phyloP scores from a whole-genome alignment of 176 grass and related monocot species.

The Hordeum vulgare region DNA sequence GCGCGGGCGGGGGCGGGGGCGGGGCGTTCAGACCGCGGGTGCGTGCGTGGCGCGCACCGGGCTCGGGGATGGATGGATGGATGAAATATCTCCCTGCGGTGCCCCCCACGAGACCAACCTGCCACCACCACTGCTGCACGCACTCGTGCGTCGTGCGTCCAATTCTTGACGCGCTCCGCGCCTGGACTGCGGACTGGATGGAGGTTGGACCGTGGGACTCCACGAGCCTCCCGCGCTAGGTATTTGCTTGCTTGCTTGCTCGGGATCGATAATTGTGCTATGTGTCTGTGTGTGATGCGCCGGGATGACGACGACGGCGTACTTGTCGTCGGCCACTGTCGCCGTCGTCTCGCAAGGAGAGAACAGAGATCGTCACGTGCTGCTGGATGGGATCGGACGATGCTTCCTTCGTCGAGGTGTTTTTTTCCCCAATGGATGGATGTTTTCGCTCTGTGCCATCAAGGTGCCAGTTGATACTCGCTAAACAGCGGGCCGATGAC shows the following conservation, averaged over 20 bases:
- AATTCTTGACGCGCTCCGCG: background rate
- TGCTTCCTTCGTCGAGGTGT: background rate
- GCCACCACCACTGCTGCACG: background rate
- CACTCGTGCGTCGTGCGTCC: background rate
- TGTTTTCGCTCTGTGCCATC: background rate
- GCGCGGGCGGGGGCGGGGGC: background rate
- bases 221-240: background rate
- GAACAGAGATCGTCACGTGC: too few relatives aligned
- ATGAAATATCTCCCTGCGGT: background rate
- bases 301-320: background rate
- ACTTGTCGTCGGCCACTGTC: background rate
- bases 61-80: background rate
- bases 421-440: background rate
- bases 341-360: background rate
- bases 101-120: background rate
- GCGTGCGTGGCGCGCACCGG: background rate
- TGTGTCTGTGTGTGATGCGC: background rate
- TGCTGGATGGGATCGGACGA: too few relatives aligned
- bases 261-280: background rate
- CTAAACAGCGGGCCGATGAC: background rate
- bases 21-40: slow-evolving; percentile 20
- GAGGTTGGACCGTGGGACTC: background rate
- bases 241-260: background rate
- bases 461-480: background rate
- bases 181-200: background rate